phyloP scores from a whole-genome alignment of 2,329 filamentous ascomycete species.

The Sclerotinia sclerotiorum region DNA sequence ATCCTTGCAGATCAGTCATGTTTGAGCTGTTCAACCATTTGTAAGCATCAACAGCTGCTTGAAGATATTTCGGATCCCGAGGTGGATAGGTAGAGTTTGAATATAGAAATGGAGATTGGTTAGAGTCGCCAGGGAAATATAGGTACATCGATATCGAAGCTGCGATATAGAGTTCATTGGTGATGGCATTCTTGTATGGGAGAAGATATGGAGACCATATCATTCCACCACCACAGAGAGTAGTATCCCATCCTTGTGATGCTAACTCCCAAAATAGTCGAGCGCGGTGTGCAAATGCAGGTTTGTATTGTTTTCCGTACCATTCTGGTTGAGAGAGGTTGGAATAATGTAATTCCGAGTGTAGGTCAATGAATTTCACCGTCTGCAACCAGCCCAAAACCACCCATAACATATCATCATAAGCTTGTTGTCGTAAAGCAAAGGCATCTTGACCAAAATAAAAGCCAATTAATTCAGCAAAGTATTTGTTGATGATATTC shows the following conservation, averaged over 20 bases:
- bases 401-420: conserved; percentile 95
- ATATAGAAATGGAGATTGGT: conserved; percentile 63
- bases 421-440: conserved; percentile 73
- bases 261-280: conserved; percentile 84
- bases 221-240: conserved; percentile 84
- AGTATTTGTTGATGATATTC: conserved; percentile 81
- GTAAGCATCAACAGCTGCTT: conserved; percentile 75
- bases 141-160: conserved; percentile 88
- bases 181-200: conserved; percentile 96
- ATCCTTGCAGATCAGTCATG: conserved; percentile 73
- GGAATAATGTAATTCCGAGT: conserved; percentile 62
- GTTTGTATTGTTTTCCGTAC: conserved; percentile 75
- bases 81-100: conserved; percentile 37
- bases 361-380: conserved; percentile 72
- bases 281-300: conserved; percentile 78
- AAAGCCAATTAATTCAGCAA: conserved; percentile 71
- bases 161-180: conserved; percentile 85
- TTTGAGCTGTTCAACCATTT: conserved; percentile 75
- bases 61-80: conserved; percentile 62
- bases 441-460: conserved; percentile 87
- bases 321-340: conserved; percentile 50
- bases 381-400: conserved; percentile 87
- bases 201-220: conserved; percentile 77
- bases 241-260: conserved; percentile 75
- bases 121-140: conserved; percentile 78